These are phyloP conservation scores for Apiospora sp. DNA, from an alignment of 2,329 filamentous ascomycete genomes.

Conservation along the genomic window DNA sequence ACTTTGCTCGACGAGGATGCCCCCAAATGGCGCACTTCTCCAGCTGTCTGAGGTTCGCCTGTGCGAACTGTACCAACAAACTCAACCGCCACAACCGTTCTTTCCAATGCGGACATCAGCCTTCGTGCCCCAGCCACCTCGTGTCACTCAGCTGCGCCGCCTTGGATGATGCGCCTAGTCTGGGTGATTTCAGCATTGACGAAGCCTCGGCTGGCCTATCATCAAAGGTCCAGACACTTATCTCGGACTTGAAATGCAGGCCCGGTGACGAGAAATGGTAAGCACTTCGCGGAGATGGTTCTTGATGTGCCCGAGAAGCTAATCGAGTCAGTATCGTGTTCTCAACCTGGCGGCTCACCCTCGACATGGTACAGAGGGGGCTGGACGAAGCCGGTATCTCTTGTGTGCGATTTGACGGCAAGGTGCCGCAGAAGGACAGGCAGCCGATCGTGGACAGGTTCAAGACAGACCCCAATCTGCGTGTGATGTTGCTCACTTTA, in stretches of 20 bases:
- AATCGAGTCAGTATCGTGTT: constrained; percentile 54
- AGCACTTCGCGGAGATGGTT: neutral
- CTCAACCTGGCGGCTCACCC: constrained; percentile 57
- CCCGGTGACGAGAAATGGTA: constrained; percentile 46
- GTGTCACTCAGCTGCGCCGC: constrained; percentile 36
- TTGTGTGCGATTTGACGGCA: constrained; percentile 56
- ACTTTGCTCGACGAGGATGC: constrained; percentile 29
- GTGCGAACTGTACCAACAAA: constrained; percentile 39
- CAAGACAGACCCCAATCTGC: constrained; percentile 43
- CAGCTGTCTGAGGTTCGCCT: constrained; percentile 44
- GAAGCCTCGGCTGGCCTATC: constrained; percentile 30
- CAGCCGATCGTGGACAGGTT: constrained; percentile 51
- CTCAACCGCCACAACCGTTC: accelerated
- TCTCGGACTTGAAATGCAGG: constrained; percentile 41
- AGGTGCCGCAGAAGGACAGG: constrained; percentile 51
- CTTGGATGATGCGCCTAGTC: constrained; percentile 35
- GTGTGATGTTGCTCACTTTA: constrained; percentile 57
- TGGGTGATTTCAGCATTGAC: neutral
- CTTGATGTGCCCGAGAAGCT: neutral
- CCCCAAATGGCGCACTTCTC: constrained; percentile 38
- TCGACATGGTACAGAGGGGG: constrained; percentile 53
- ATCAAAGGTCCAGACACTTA: constrained; percentile 45
- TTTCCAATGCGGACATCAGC: constrained; percentile 37
- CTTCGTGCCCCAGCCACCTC: constrained; percentile 33
- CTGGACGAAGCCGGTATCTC: constrained; percentile 45